These are phyloP conservation scores for Ambrosiella cleistominuta DNA, from an alignment of 2,329 filamentous ascomycete species.

Conservation along the genomic window DNA sequence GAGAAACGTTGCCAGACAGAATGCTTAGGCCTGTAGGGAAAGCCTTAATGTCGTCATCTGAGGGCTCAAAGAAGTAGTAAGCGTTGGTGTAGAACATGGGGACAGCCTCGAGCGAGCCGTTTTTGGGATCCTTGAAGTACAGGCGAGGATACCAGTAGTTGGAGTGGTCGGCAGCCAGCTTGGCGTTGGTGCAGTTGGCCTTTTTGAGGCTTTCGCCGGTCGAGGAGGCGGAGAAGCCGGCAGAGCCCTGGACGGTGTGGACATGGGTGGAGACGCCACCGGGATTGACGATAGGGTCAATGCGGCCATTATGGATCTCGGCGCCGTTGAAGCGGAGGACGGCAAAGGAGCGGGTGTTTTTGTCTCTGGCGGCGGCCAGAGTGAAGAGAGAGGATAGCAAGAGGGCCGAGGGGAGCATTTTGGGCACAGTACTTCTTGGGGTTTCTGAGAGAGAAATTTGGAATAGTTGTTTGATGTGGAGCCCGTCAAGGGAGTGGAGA, in stretches of 20 bases:
- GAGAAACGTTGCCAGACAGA: slow-evolving; percentile 44
- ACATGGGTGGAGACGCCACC: slow-evolving; percentile 42
- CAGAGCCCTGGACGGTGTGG: slow-evolving; percentile 55
- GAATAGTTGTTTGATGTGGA: not conserved
- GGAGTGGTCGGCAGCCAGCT: slow-evolving; percentile 48
- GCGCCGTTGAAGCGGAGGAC: slow-evolving; percentile 55
- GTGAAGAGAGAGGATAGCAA: slow-evolving; percentile 11
- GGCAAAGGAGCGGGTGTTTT: slow-evolving; percentile 37
- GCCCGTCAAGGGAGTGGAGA: not conserved
- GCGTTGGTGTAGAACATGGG: slow-evolving; percentile 54
- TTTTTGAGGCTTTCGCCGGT: slow-evolving; percentile 39
- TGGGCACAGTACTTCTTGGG: not conserved
- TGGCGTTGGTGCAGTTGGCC: slow-evolving; percentile 55
- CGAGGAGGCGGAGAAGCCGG: slow-evolving; percentile 45
- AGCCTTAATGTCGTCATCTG: slow-evolving; percentile 46
- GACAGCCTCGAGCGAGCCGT: slow-evolving; percentile 47
- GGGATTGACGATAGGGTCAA: slow-evolving; percentile 52
- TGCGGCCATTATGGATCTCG: slow-evolving; percentile 40
- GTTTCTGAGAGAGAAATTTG: not conserved
- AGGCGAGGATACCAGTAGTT: slow-evolving; percentile 64
- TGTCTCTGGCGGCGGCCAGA: slow-evolving; percentile 19
- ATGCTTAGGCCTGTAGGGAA: slow-evolving; percentile 59
- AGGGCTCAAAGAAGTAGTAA: slow-evolving; percentile 57
- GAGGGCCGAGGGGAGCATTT: not conserved
- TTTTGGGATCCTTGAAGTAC: slow-evolving; percentile 47